Base-by-base conservation (phyloP, 345 rosid species). In the Hypericum perforatum region DNA sequence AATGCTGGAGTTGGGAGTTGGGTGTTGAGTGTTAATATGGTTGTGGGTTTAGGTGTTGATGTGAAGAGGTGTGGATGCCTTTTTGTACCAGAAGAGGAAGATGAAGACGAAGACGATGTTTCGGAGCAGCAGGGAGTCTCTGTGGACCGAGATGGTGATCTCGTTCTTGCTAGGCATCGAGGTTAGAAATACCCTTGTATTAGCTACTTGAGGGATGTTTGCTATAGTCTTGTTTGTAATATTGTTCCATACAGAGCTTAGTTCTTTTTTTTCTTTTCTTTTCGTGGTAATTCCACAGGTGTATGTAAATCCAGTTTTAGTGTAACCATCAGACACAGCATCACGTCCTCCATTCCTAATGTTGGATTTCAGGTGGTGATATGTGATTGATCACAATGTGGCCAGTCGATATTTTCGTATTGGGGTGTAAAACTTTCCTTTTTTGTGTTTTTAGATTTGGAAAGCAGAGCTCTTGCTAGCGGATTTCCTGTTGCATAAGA, bases 91-190 rank as follows among this genome's bases (percentile, higher is more conserved):
- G 73, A 22, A 22, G 32, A 64, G 52, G 61, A 10, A 9, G 29
- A 46, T 50, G 52, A 62, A 45, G 66, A 42, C 51, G 73, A 64
- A 54, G 61, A 10, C 5, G 29, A 46, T 50, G 52, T 36, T 52
- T 52, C 49, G 40, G 37, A 22, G 44, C 61, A 41, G 15, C 67
- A 49, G 53, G 53, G 14, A 15, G 41, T 76, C 12, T n/a, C 39
- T 42, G 37, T 82, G 45, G 98, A 87, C 41, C 72, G 78, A 72
- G 98, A 91, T 65, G 98, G 96, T 13, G 98, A 91, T 54, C 96
- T 86, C 63, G 67, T 86, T 38, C 61, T 86, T 6, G 73, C 88
- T 36, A 74, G 94, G 66, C 86, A 95, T 54, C 32, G 32, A 22
- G 32, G 32, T 22, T 22, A 22, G 32, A 1, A 4, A 22, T 22